Conservation (phyloP, 176 grass and related monocot genomes). For the Triticum dicoccoides region DNA sequence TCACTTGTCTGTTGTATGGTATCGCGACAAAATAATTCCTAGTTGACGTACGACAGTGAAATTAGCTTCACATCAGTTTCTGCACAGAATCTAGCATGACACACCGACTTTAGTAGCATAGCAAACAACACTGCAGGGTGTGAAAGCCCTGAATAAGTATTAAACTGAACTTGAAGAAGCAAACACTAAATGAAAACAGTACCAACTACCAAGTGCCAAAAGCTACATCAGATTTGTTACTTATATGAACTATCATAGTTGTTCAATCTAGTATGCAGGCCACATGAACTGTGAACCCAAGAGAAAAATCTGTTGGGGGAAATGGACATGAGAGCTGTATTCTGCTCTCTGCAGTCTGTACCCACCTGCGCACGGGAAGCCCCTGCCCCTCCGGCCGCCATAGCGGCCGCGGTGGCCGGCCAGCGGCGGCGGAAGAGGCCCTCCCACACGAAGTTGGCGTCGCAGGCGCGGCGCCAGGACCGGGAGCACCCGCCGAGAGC, state of each 20-base stretch:
- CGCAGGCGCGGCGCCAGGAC: conserved; percentile 53
- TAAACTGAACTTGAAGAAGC: neutral
- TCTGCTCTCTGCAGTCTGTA: neutral
- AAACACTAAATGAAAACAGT: neutral
- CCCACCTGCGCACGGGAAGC: conserved; percentile 20
- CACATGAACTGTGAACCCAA: neutral
- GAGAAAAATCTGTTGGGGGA: neutral
- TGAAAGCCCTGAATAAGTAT: neutral
- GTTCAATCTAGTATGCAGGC: neutral
- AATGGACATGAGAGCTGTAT: neutral
- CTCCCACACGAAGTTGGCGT: conserved; percentile 57
- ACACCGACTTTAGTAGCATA: neutral
- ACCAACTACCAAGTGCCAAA: neutral
- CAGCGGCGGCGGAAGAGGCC: conserved; percentile 62
- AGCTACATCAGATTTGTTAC: neutral
- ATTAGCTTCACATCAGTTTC: neutral
- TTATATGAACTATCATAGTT: neutral
- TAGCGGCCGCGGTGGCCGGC: conserved; percentile 15
- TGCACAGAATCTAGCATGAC: neutral
- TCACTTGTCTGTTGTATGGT: neutral
- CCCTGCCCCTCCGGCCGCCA: conserved; percentile 1
- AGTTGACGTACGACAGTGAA: neutral
- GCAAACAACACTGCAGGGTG: neutral
- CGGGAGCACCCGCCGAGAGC: conserved; percentile 54
- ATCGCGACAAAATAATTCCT: neutral